phyloP scores from a whole-genome alignment of 257 asterid genomes.

The Solanum sitiens region DNA sequence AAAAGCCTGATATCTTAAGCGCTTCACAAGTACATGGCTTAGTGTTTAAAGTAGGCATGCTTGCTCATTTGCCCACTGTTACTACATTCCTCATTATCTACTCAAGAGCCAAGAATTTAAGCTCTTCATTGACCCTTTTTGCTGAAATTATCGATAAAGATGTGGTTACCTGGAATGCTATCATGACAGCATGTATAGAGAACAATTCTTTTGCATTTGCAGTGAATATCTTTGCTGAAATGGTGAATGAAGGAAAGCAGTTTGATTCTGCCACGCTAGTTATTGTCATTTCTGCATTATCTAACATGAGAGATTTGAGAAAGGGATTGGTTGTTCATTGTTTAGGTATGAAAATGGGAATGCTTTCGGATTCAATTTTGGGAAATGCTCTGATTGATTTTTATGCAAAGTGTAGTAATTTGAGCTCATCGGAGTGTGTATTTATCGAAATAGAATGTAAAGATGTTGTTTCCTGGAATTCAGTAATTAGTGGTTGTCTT shows the following conservation, averaged over 20 bases:
- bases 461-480: constrained; percentile 54
- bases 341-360: constrained; percentile 42
- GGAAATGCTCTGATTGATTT: constrained; percentile 38
- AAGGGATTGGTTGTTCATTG: constrained; percentile 39
- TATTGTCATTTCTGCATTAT: constrained; percentile 23
- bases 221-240: constrained; percentile 23
- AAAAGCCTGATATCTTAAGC: constrained; percentile 4
- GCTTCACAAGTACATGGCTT: constrained; percentile 36
- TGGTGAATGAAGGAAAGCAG: constrained; percentile 28
- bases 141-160: constrained; percentile 33
- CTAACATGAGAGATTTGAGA: constrained; percentile 19
- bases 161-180: constrained; percentile 53
- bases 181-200: constrained; percentile 46
- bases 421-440: constrained; percentile 35
- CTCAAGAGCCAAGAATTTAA: constrained; percentile 33
- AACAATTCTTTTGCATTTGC: constrained; percentile 22
- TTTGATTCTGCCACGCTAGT: constrained; percentile 41
- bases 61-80: constrained; percentile 23
- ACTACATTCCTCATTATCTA: constrained; percentile 48
- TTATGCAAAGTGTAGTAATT: constrained; percentile 50
- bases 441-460: constrained; percentile 26
- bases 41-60: constrained; percentile 35
- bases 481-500: constrained; percentile 43
- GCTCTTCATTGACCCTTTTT: constrained; percentile 30
- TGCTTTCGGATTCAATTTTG: constrained; percentile 28